These are phyloP conservation scores for Fusarium annulatum DNA, from an alignment of 2,329 filamentous ascomycete species.

Conservation along the genomic window DNA sequence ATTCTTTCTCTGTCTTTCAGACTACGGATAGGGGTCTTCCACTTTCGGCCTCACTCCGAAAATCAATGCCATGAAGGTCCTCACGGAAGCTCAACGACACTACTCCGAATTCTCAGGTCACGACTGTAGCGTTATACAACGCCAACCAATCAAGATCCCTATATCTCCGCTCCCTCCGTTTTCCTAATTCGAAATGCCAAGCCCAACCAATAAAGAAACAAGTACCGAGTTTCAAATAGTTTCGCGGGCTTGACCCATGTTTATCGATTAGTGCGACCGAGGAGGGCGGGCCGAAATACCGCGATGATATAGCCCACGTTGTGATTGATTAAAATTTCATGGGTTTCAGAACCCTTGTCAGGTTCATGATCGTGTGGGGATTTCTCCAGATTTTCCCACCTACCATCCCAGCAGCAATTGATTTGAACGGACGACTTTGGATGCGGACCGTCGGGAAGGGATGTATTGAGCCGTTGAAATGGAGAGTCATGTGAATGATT, in stretches of 20 bases:
- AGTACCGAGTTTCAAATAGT: conserved; percentile 16
- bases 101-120: not conserved
- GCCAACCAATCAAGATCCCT: conserved; percentile 18
- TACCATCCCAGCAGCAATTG: conserved; percentile 1
- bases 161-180: conserved; percentile 21
- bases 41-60: conserved; percentile 5
- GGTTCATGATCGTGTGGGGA: not conserved
- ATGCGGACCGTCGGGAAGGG: not conserved
- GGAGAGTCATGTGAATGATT: not conserved
- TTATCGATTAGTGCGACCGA: not conserved
- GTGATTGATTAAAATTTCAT: not conserved
- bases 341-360: conserved; percentile 17
- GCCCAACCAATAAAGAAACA: not conserved
- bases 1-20: not conserved
- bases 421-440: not conserved
- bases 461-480: not conserved
- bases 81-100: not conserved
- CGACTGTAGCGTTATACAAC: not conserved
- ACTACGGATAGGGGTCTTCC: conserved; percentile 1
- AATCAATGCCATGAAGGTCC: not conserved
- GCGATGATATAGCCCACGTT: not conserved
- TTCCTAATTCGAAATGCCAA: conserved; percentile 5
- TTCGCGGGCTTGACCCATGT: conserved; percentile 1
- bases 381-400: conserved; percentile 26
- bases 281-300: conserved; percentile 12